Conservation (phyloP, 1,139 yeast genomes). For the Pneumocystis murina region DNA sequence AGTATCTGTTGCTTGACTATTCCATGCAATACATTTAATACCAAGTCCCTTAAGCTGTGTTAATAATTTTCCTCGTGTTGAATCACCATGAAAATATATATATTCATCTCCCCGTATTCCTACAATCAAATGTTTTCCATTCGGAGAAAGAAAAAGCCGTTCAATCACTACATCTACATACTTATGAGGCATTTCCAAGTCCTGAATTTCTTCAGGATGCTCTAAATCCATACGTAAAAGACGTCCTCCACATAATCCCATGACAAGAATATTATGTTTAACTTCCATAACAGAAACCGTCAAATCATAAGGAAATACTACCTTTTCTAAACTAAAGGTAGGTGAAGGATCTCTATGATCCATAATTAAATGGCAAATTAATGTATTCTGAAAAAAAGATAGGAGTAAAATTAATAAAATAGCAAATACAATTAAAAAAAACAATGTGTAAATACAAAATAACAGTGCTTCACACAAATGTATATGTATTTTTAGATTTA, state of each 20-base stretch:
- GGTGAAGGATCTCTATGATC: conserved; percentile 1
- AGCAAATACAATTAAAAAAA: no score
- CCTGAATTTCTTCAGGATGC: conserved; percentile 35
- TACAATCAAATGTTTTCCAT: conserved; percentile 36
- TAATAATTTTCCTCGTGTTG: conserved; percentile 27
- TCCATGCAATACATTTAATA: conserved; percentile 33
- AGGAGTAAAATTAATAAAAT: no score
- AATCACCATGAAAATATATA: conserved; percentile 29
- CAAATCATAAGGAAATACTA: conserved; percentile 39
- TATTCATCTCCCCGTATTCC: conserved; percentile 33
- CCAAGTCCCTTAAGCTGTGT: conserved; percentile 30
- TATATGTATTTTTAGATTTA: no score
- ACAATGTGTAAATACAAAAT: no score
- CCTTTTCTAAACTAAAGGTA: conserved; percentile 33
- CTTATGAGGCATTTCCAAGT: conserved; percentile 14
- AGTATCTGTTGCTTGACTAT: conserved; percentile 25
- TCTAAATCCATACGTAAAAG: conserved; percentile 40
- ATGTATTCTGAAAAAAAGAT: no score
- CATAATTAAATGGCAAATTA: no score
- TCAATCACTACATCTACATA: conserved; percentile 23
- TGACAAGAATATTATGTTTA: conserved; percentile 33
- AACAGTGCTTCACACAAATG: no score
- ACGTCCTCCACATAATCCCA: conserved; percentile 33
- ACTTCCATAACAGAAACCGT: conserved; percentile 33
- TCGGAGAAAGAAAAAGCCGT: conserved; percentile 33